phyloP scores from a whole-genome alignment of 257 asterid species.

The Orobanche coerulescens region DNA sequence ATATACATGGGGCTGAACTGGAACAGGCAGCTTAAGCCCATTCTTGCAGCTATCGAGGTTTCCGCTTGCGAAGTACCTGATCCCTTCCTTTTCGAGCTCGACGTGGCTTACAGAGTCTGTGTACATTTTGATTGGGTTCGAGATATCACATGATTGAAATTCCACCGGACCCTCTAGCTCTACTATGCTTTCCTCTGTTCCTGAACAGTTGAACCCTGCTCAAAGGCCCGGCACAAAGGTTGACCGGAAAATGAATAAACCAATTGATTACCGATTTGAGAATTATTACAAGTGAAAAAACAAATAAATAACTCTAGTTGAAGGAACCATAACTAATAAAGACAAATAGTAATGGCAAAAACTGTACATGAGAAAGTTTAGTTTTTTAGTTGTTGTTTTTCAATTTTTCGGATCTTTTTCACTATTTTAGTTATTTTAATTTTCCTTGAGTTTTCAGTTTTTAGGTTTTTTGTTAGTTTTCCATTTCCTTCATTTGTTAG shows the following conservation, averaged over 20 bases:
- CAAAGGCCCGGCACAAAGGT: not conserved
- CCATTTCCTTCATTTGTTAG: no score
- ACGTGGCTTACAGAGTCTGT: slow-evolving; percentile 32
- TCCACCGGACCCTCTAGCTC: slow-evolving; percentile 52
- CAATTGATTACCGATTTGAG: not conserved
- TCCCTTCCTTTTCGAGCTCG: slow-evolving; percentile 45
- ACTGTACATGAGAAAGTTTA: no score
- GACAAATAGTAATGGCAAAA: no score
- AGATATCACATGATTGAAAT: slow-evolving; percentile 42
- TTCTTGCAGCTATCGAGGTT: slow-evolving; percentile 43
- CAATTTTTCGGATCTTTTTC: no score
- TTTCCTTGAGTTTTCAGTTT: no score
- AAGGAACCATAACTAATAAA: no score
- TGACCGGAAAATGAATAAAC: not conserved
- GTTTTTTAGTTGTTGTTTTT: no score
- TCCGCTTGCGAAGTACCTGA: slow-evolving; percentile 52
- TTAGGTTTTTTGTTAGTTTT: no score
- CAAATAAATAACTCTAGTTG: no score
- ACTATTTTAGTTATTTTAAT: no score
- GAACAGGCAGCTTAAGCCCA: slow-evolving; percentile 57
- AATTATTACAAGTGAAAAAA: not conserved
- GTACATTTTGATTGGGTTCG: slow-evolving; percentile 56
- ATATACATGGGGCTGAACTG: slow-evolving; percentile 25
- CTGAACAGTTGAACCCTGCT: slow-evolving; percentile 45
- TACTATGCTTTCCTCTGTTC: slow-evolving; percentile 34